phyloP scores from a whole-genome alignment of 441 rosid species.

The Arabidopsis hybrid region DNA sequence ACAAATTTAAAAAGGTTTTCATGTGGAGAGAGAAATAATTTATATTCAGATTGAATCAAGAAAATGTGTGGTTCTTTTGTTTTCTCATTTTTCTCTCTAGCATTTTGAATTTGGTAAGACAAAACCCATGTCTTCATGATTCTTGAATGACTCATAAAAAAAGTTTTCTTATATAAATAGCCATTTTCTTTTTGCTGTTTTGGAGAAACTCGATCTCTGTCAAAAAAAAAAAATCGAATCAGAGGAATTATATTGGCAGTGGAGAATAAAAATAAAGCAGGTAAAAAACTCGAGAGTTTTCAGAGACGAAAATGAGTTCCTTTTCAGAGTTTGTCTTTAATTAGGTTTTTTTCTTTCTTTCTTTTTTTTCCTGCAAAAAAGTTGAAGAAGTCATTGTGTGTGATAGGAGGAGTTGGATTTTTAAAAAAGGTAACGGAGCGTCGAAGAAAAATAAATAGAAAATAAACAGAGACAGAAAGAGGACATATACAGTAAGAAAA shows the following conservation, averaged over 20 bases:
- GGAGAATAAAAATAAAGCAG: constrained; percentile 27
- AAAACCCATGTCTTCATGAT: constrained; percentile 33
- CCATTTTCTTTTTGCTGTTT: constrained; percentile 31
- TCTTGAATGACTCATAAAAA: constrained; percentile 10
- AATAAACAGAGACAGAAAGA: constrained; percentile 7
- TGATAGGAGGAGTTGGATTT: constrained; percentile 13
- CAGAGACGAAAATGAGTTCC: constrained; percentile 29
- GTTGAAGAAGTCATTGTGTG: constrained; percentile 28
- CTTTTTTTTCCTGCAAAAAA: constrained; percentile 16
- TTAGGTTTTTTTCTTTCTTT: neutral
- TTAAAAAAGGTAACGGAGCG: constrained; percentile 62
- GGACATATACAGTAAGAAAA: constrained; percentile 26
- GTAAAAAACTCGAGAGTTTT: constrained; percentile 11
- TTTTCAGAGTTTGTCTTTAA: constrained; percentile 33
- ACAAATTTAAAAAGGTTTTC: constrained; percentile 2
- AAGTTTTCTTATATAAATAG: constrained; percentile 14
- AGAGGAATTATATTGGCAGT: neutral
- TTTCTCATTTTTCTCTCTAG: neutral
- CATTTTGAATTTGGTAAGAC: constrained; percentile 16
- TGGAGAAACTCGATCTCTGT: constrained; percentile 29
- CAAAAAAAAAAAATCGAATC: neutral
- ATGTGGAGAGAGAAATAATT: constrained; percentile 35
- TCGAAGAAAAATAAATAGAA: constrained; percentile 41
- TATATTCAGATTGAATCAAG: constrained; percentile 1
- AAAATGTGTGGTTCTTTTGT: neutral